Evolutionary conservation across 495 filamentous ascomycete genomes (phyloP).

Genomic region (Lichina pygmaea): DNA sequence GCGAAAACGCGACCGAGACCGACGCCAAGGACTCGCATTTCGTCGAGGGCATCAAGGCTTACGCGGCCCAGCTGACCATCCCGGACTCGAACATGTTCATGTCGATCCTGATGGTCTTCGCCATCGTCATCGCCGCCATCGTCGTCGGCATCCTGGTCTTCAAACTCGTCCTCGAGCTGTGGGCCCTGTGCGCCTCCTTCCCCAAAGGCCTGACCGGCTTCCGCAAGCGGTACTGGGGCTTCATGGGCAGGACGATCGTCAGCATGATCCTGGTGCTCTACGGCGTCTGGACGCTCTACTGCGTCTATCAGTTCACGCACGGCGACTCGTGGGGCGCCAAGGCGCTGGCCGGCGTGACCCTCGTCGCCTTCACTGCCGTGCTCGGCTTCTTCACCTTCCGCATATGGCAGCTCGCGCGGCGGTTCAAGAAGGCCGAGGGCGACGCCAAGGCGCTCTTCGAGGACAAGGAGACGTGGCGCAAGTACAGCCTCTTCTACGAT

Average conservation of each 20-base stretch:
- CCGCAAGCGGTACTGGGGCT: conserved; percentile 87
- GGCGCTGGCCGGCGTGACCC: conserved; percentile 53
- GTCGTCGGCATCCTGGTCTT: conserved; percentile 67
- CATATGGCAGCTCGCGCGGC: conserved; percentile 52
- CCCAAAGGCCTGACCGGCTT: conserved; percentile 59
- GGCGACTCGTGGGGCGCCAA: conserved; percentile 96
- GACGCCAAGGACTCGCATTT: conserved; percentile 15
- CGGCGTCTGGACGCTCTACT: conserved; percentile 86
- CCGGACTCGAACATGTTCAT: conserved; percentile 86
- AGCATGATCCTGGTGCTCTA: conserved; percentile 82
- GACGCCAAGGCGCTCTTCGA: conserved; percentile 53
- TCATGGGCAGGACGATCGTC: conserved; percentile 67
- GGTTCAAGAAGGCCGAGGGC: conserved; percentile 47
- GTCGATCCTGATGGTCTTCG: conserved; percentile 74
- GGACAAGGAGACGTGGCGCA: conserved; percentile 73
- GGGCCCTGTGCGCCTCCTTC: conserved; percentile 74
- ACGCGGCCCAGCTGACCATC: conserved; percentile 51
- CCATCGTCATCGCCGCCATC: conserved; percentile 63
- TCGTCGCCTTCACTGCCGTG: conserved; percentile 51
- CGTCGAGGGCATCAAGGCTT: conserved; percentile 45
- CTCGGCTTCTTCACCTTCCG: conserved; percentile 55
- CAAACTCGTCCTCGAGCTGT: conserved; percentile 77
- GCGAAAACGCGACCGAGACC: conserved; percentile 5
- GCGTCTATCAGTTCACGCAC: conserved; percentile 76
- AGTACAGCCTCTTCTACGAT: conserved; percentile 95